phyloP scores from a whole-genome alignment of 495 filamentous ascomycete genomes.

The Penicillium flavigenum region DNA sequence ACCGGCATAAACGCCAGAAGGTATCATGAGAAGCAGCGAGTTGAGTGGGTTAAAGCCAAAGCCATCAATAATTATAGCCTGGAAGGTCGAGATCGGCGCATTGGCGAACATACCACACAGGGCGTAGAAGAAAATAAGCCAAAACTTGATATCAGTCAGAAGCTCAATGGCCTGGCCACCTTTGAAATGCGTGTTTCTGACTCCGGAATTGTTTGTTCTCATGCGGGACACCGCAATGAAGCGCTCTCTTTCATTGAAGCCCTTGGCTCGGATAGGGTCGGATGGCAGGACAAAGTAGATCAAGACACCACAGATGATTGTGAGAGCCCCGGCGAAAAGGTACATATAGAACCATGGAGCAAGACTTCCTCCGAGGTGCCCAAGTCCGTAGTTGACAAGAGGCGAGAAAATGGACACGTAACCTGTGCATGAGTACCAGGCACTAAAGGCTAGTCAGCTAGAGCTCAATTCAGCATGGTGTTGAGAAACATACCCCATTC shows the following conservation, averaged over 20 bases:
- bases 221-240: conserved; percentile 46
- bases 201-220: conserved; percentile 48
- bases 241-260: conserved; percentile 44
- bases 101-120: conserved; percentile 46
- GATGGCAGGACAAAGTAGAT: conserved; percentile 45
- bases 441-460: conserved; percentile 3
- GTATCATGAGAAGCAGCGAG: conserved; percentile 1
- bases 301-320: conserved; percentile 30
- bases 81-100: conserved; percentile 29
- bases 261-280: conserved; percentile 43
- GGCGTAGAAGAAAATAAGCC: conserved; percentile 41
- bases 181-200: conserved; percentile 52
- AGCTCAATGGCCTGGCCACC: conserved; percentile 48
- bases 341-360: conserved; percentile 33
- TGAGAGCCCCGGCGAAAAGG: conserved; percentile 26
- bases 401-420: conserved; percentile 29
- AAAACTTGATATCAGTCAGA: conserved; percentile 45
- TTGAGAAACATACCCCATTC: conserved; percentile 36
- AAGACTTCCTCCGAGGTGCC: conserved; percentile 24
- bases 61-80: conserved; percentile 1
- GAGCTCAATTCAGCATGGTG: accelerated
- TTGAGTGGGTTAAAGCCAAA: conserved; percentile 4
- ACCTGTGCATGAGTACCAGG: conserved; percentile 32
- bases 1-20: conserved; percentile 1
- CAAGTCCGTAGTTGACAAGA: conserved; percentile 29